Base-by-base conservation (phyloP, 2,329 filamentous ascomycete genomes). In the Byssochlamys sp. region DNA sequence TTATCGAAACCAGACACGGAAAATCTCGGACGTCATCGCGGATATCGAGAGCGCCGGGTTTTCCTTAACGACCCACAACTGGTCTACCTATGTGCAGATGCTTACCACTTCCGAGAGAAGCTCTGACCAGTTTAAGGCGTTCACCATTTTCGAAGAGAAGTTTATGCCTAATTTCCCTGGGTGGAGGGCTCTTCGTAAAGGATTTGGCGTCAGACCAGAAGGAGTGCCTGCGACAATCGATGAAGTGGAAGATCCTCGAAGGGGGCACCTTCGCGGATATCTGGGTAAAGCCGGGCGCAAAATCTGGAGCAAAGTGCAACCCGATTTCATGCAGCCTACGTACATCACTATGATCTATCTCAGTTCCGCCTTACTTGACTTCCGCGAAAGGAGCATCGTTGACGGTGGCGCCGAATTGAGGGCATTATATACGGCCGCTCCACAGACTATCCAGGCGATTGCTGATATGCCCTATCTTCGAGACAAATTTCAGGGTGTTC, bases 141-240 rank as follows among this genome's bases (percentile, higher is more conserved):
- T 94, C 73, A 69, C 75, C 25, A 74, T 86, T 55, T 92, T 89
- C 68, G 92, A 97, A 75, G 74, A 79, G 27, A 83, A 84, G 59
- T 84, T 97, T 57, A 95, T 96, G 82, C 80, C 82, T 1, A 79
- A 82, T 33, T 96, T 91, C 82, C 81, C 82, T 10, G 90, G 90
- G 26, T 96, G 91, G 89, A 65, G 63, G 4, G 60, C 66, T 55
- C 62, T 77, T 29, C 65, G 65, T 14, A 69, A 69, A 58, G 71
- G 74, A 25, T 66, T 66, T 55, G 66, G 65, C 4, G 26, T 69
- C 27, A 67, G 67, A 45, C 71, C 72, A 9, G 54, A 61, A 9
- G 63, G 63, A 31, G 68, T 66, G 9, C 66, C 69, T 29, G 59
- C 57, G 29, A 64, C 65, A 11, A 65, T 73, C 39, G 67, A 71